Evolutionary conservation across 176 grass and related monocot species (phyloP).

Genomic region (Oryza brachyantha): DNA sequence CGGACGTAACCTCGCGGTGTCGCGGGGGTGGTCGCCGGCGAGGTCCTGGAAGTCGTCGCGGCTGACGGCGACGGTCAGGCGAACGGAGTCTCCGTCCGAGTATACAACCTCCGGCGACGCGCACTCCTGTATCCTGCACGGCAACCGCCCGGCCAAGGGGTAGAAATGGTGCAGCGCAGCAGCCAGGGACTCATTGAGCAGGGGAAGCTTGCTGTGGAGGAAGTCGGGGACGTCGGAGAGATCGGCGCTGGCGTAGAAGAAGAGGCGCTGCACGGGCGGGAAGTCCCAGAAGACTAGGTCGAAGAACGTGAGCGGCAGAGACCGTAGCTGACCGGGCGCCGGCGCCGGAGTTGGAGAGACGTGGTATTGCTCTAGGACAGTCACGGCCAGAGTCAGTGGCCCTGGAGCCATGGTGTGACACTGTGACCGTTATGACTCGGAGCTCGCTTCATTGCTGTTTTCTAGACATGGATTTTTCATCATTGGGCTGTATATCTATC

Average conservation of each 20-base stretch:
- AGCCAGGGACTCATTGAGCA: slow-evolving; percentile 50
- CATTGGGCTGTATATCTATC: too few relatives aligned
- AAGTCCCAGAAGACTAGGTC: slow-evolving; percentile 74
- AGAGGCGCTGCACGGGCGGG: slow-evolving; percentile 66
- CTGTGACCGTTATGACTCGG: neutral
- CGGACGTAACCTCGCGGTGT: slow-evolving; percentile 30
- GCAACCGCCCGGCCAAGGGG: slow-evolving; percentile 47
- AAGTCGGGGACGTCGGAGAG: slow-evolving; percentile 29
- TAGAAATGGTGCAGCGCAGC: slow-evolving; percentile 59
- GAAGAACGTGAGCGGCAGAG: slow-evolving; percentile 71
- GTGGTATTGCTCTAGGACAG: slow-evolving; percentile 15
- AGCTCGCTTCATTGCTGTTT: neutral
- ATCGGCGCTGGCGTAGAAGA: slow-evolving; percentile 60
- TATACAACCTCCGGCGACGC: slow-evolving; percentile 12
- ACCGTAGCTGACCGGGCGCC: slow-evolving; percentile 21
- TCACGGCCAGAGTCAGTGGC: slow-evolving; percentile 2
- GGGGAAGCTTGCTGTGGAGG: slow-evolving; percentile 36
- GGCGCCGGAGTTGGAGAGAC: slow-evolving; percentile 28
- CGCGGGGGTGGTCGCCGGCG: slow-evolving; percentile 37
- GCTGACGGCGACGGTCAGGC: slow-evolving; percentile 35
- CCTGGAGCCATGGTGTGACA: neutral
- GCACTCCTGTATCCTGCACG: neutral
- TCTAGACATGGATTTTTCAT: too few relatives aligned
- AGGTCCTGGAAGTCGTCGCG: slow-evolving; percentile 46
- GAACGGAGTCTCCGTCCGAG: slow-evolving; percentile 18